Conservation (phyloP, 2,329 filamentous ascomycete genomes). For the Colletotrichum aenigma region DNA sequence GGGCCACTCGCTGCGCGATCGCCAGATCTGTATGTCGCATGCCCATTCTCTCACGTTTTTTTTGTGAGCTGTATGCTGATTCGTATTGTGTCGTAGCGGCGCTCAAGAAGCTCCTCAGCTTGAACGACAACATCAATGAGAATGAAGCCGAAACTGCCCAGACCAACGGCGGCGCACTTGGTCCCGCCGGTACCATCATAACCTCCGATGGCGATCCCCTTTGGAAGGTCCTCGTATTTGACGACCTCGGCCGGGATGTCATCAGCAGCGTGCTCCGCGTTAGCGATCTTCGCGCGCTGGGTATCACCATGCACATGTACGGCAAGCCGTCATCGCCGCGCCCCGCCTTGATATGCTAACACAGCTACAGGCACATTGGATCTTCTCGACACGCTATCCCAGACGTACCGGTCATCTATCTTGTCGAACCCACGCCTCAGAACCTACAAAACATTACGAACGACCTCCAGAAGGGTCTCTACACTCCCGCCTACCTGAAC, state of each 20-base stretch:
- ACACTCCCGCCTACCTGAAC: conserved; percentile 94
- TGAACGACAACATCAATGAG: conserved; percentile 76
- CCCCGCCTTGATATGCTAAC: conserved; percentile 24
- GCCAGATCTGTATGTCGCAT: conserved; percentile 48
- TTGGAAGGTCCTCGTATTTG: conserved; percentile 98
- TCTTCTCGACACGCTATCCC: conserved; percentile 87
- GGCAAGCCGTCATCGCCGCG: conserved; percentile 18
- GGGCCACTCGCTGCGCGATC: conserved; percentile 52
- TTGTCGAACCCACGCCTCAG: conserved; percentile 84
- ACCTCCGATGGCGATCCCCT: conserved; percentile 90
- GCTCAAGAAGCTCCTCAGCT: conserved; percentile 93
- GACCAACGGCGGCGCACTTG: conserved; percentile 63
- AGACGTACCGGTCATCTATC: conserved; percentile 94
- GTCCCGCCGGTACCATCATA: conserved; percentile 78
- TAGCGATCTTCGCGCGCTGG: conserved; percentile 89
- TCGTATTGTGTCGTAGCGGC: conserved; percentile 62
- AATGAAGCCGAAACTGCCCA: conserved; percentile 67
- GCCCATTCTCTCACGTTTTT: neutral
- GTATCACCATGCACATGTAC: conserved; percentile 96
- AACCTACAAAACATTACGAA: conserved; percentile 85
- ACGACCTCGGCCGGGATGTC: conserved; percentile 88
- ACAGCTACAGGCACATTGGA: conserved; percentile 70
- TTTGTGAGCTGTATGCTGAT: neutral
- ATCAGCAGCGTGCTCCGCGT: conserved; percentile 96
- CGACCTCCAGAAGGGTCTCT: conserved; percentile 86